These are phyloP conservation scores for Puccinia hordei DNA, from an alignment of 1,284 basidiomycete species.

Conservation along the genomic window DNA sequence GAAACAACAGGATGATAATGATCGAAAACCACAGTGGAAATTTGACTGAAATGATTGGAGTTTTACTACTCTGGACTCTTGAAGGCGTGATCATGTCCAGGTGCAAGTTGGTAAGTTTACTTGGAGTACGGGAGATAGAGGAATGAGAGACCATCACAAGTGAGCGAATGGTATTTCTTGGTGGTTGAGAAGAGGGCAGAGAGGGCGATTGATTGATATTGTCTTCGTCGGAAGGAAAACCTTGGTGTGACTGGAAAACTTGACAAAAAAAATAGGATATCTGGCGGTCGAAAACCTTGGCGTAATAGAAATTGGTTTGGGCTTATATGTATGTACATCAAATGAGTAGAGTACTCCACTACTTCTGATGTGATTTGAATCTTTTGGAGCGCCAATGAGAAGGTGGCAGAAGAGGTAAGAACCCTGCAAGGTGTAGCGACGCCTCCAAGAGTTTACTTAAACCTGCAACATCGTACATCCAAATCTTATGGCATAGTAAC, in stretches of 20 bases:
- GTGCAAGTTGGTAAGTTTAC: neutral
- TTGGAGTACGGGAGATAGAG: neutral
- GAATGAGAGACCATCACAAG: neutral
- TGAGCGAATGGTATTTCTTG: neutral
- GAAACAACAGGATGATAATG: constrained; percentile 7
- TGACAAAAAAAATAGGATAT: neutral
- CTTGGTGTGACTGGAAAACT: neutral
- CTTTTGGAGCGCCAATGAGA: constrained; percentile 3
- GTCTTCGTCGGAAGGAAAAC: neutral
- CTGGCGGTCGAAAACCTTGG: neutral
- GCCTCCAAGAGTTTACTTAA: constrained; percentile 1
- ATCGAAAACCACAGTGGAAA: constrained; percentile 2
- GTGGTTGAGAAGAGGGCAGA: neutral
- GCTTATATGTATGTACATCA: neutral
- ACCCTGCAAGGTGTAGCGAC: constrained; percentile 9
- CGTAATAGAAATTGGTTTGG: neutral
- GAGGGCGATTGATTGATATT: neutral
- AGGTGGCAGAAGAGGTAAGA: neutral
- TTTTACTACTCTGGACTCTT: neutral
- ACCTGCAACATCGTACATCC: neutral
- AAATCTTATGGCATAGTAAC: neutral
- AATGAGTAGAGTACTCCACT: neutral
- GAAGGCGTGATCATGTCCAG: neutral
- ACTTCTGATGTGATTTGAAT: neutral
- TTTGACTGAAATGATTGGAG: constrained; percentile 15